These are phyloP conservation scores for Massarina eburnea DNA, from an alignment of 2,329 filamentous ascomycete species.

Conservation along the genomic window DNA sequence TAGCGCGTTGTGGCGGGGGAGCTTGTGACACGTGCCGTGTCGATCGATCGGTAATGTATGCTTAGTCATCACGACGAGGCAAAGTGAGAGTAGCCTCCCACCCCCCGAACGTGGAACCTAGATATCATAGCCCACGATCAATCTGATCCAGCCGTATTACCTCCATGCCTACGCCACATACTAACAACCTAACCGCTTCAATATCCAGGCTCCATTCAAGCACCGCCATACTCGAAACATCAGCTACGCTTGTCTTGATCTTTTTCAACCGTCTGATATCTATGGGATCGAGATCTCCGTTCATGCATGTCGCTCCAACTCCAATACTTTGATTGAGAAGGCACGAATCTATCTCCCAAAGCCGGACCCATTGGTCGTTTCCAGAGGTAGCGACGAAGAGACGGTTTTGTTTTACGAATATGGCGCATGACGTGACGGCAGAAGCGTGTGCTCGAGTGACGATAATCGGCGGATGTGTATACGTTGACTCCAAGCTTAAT, in stretches of 20 bases:
- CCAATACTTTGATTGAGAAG: background rate
- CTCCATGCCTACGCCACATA: conserved; percentile 42
- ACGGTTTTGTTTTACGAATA: conserved; percentile 26
- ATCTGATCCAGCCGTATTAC: conserved; percentile 18
- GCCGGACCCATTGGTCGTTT: conserved; percentile 52
- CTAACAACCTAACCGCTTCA: conserved; percentile 19
- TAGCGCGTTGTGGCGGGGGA: background rate
- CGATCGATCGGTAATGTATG: background rate
- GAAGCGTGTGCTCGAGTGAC: conserved; percentile 68
- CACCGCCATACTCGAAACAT: conserved; percentile 56
- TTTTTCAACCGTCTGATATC: conserved; percentile 34
- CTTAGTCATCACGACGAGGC: background rate
- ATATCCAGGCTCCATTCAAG: conserved; percentile 18
- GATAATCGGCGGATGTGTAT: conserved; percentile 34
- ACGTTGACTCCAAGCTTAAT: conserved; percentile 24
- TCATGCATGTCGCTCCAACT: background rate
- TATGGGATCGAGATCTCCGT: conserved; percentile 16
- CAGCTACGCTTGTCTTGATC: conserved; percentile 54
- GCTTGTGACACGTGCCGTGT: background rate
- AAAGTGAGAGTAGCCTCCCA: too few relatives aligned
- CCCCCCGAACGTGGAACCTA: background rate
- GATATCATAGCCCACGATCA: background rate
- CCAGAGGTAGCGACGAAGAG: conserved; percentile 41
- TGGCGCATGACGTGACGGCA: conserved; percentile 62
- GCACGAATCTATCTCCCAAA: conserved; percentile 44